phyloP scores from a whole-genome alignment of 495 filamentous ascomycete genomes.

The Echria macrotheca region DNA sequence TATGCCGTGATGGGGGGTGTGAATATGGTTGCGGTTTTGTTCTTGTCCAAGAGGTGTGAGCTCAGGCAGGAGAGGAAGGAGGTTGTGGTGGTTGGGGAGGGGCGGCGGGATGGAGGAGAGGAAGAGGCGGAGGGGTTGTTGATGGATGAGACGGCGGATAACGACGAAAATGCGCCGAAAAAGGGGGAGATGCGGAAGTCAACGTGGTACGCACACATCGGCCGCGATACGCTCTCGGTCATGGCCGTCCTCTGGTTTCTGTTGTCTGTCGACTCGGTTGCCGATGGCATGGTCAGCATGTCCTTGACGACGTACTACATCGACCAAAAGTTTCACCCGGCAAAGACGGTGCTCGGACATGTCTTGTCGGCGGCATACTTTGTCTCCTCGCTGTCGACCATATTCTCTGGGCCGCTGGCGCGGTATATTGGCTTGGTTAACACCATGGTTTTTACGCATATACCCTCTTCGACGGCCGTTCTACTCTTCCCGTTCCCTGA shows the following conservation, averaged over 20 bases:
- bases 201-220: conserved; percentile 47
- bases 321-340: conserved; percentile 64
- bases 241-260: conserved; percentile 69
- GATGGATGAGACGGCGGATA: background rate
- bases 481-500: conserved; percentile 33
- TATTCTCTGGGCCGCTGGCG: conserved; percentile 70
- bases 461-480: conserved; percentile 39
- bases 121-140: conserved; percentile 11
- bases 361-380: conserved; percentile 32
- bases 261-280: conserved; percentile 72
- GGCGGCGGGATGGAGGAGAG: background rate
- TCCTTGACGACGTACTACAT: conserved; percentile 75
- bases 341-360: conserved; percentile 53
- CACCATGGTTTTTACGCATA: conserved; percentile 46
- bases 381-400: conserved; percentile 45
- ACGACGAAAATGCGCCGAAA: conserved; percentile 1
- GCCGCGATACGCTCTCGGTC: conserved; percentile 50
- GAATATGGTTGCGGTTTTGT: conserved; percentile 27
- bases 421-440: conserved; percentile 72
- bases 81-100: background rate
- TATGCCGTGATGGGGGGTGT: conserved; percentile 33
- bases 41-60: conserved; percentile 34
- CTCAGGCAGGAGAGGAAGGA: conserved; percentile 18
- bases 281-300: conserved; percentile 69
- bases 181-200: conserved; percentile 1